Conservation (phyloP, 2,329 filamentous ascomycete species). For the Microcera coccophila region DNA sequence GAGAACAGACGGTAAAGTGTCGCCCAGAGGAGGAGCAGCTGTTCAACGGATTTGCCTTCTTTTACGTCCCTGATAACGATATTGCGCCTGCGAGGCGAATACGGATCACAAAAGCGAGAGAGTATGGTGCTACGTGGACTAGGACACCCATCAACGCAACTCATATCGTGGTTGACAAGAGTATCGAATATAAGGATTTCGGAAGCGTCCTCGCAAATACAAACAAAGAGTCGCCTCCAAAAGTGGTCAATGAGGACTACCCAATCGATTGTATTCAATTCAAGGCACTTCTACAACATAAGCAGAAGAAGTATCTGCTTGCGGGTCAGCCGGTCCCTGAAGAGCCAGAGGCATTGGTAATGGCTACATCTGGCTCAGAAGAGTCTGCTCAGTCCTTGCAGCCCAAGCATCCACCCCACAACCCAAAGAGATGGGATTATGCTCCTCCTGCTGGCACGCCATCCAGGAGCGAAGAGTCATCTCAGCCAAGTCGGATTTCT, state of each 20-base stretch:
- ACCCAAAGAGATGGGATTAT: conserved; percentile 38
- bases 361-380: conserved; percentile 9
- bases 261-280: conserved; percentile 65
- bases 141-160: conserved; percentile 59
- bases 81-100: conserved; percentile 61
- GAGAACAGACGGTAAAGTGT: conserved; percentile 37
- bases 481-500: conserved; percentile 16
- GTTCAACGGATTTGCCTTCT: conserved; percentile 60
- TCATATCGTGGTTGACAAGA: conserved; percentile 75
- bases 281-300: conserved; percentile 53
- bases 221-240: conserved; percentile 24
- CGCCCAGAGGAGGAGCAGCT: conserved; percentile 53
- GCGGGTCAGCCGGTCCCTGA: conserved; percentile 40
- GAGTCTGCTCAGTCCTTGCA: conserved; percentile 39
- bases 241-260: conserved; percentile 65
- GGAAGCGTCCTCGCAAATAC: conserved; percentile 40
- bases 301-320: conserved; percentile 57
- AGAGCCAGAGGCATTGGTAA: conserved; percentile 1
- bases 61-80: conserved; percentile 80
- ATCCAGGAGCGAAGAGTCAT: conserved; percentile 31
- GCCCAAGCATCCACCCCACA: conserved; percentile 44
- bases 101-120: conserved; percentile 69
- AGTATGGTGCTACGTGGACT: conserved; percentile 72
- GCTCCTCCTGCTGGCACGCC: conserved; percentile 38
- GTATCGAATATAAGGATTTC: conserved; percentile 61